These are phyloP conservation scores for Evernia prunastri DNA, from an alignment of 495 filamentous ascomycete genomes.

Conservation along the genomic window DNA sequence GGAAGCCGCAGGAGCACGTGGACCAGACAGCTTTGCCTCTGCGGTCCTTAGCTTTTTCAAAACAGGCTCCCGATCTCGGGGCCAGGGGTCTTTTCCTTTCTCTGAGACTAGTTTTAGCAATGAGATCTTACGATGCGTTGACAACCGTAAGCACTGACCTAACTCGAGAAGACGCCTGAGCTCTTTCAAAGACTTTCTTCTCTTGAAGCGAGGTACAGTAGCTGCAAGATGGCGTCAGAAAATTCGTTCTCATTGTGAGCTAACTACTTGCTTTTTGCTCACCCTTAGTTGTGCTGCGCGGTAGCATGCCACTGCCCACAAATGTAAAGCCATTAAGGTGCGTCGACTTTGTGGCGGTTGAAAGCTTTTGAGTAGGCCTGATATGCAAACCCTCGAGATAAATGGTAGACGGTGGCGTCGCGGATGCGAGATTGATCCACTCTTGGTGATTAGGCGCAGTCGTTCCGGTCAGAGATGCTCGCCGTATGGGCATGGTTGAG, in stretches of 20 bases:
- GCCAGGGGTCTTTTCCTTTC: conserved; percentile 27
- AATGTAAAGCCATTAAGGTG: conserved; percentile 37
- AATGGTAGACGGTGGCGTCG: conserved; percentile 31
- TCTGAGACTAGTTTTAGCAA: conserved; percentile 19
- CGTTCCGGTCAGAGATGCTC: conserved; percentile 8
- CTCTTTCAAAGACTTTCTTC: conserved; percentile 41
- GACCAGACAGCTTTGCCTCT: conserved; percentile 15
- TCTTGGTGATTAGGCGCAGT: conserved; percentile 19
- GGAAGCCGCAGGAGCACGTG: conserved; percentile 19
- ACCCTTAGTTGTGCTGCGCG: conserved; percentile 28
- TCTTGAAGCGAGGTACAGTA: conserved; percentile 34
- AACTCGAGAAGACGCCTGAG: conserved; percentile 30
- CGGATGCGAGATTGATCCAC: conserved; percentile 20
- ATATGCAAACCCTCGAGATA: conserved; percentile 33
- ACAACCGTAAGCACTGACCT: conserved; percentile 10
- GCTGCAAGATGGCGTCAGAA: conserved; percentile 22
- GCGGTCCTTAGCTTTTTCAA: conserved; percentile 27
- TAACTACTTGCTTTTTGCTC: neutral
- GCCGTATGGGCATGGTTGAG: conserved; percentile 14
- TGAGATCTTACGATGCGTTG: neutral
- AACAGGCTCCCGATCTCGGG: conserved; percentile 24
- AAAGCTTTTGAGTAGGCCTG: conserved; percentile 34
- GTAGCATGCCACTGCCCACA: conserved; percentile 30
- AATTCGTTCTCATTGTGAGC: neutral
- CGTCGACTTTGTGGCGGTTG: conserved; percentile 35